Evolutionary conservation across 768 basidiomycete species (phyloP).

Genomic region (Ramaria sp.): DNA sequence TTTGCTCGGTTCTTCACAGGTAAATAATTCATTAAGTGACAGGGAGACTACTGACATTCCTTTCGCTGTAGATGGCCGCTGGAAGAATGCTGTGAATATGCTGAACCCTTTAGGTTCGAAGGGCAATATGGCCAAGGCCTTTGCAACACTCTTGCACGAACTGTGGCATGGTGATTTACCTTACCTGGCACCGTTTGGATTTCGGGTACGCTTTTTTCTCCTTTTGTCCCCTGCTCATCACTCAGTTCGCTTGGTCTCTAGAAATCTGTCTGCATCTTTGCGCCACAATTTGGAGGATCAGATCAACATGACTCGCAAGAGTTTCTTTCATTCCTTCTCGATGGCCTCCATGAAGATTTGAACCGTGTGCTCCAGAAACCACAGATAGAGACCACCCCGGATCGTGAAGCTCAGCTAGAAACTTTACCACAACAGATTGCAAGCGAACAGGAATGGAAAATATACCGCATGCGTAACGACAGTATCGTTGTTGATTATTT

Average conservation of each 20-base stretch:
- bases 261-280: constrained; percentile 50
- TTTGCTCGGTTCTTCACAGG: constrained; percentile 90
- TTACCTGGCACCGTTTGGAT: constrained; percentile 71
- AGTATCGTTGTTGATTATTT: constrained; percentile 94
- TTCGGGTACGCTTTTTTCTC: constrained; percentile 50
- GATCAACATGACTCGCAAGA: constrained; percentile 98
- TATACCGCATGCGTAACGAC: constrained; percentile 84
- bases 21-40: constrained; percentile 24
- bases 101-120: constrained; percentile 81
- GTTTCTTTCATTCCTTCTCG: constrained; percentile 87
- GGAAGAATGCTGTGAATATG: constrained; percentile 77
- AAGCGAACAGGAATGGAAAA: constrained; percentile 86
- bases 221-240: not conserved
- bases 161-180: constrained; percentile 84
- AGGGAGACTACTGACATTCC: not conserved
- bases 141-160: constrained; percentile 72
- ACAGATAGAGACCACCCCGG: constrained; percentile 50
- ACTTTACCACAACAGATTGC: constrained; percentile 78
- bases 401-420: constrained; percentile 84
- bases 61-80: constrained; percentile 50
- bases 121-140: constrained; percentile 70
- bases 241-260: constrained; percentile 23
- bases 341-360: constrained; percentile 84
- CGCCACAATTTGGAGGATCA: constrained; percentile 67
- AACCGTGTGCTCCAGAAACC: constrained; percentile 76